Conservation (phyloP, 1,139 yeast genomes). For the Zygotorulaspora mrakii region DNA sequence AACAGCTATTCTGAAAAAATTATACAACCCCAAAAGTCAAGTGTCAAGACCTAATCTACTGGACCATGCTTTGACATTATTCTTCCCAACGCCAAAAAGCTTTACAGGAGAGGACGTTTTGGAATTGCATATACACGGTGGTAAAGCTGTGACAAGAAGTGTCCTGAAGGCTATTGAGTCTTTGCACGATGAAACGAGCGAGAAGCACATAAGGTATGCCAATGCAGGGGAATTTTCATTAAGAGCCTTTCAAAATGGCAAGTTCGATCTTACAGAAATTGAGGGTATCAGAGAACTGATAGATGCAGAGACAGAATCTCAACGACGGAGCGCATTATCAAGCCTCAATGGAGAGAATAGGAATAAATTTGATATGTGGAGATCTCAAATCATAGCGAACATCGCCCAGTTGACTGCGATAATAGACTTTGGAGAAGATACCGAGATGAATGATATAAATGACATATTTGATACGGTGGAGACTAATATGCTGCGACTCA, state of each 20-base stretch:
- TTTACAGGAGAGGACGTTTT: conserved; percentile 90
- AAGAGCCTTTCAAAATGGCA: conserved; percentile 73
- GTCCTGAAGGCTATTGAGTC: conserved; percentile 60
- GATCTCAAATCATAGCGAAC: conserved; percentile 57
- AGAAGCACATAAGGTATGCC: conserved; percentile 65
- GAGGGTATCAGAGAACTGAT: conserved; percentile 89
- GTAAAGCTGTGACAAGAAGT: conserved; percentile 74
- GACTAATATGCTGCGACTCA: conserved; percentile 42
- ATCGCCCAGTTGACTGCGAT: conserved; percentile 80
- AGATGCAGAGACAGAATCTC: conserved; percentile 91
- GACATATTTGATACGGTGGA: conserved; percentile 51
- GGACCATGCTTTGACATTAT: conserved; percentile 74
- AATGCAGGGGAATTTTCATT: conserved; percentile 90
- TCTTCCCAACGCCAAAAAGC: conserved; percentile 70
- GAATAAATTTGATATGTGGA: conserved; percentile 58
- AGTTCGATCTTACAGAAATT: conserved; percentile 69
- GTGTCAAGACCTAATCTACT: conserved; percentile 41
- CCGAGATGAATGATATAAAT: conserved; percentile 64
- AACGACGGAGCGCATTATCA: conserved; percentile 68
- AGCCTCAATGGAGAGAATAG: conserved; percentile 70
- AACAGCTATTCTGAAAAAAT: conserved; percentile 51
- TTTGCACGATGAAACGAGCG: conserved; percentile 42
- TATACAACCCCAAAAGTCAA: conserved; percentile 42
- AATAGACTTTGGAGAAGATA: conserved; percentile 95
- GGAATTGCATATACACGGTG: conserved; percentile 91